A percentile compares a stretch with the other conserved stretches of the same genome.
These are phyloP conservation scores for Endothia cerciana DNA, from an alignment of 2,329 filamentous ascomycete species.

Conservation along the genomic window DNA sequence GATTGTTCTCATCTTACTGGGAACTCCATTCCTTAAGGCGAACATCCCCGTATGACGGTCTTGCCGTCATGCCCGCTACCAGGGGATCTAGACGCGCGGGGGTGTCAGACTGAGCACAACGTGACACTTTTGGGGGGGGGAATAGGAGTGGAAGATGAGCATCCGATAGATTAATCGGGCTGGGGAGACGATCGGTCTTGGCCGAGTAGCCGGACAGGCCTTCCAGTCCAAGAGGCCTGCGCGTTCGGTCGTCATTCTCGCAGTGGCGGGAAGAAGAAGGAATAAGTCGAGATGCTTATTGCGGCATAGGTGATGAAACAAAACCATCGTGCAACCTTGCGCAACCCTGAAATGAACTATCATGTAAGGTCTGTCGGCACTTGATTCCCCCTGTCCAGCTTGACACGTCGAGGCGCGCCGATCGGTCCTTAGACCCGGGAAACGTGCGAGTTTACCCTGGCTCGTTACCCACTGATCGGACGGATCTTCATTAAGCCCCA, in stretches of 20 bases:
- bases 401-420: not conserved
- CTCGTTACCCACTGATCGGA: not conserved
- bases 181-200: not conserved
- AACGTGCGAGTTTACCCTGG: not conserved
- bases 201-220: not conserved
- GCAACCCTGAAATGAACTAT: not conserved
- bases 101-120: not conserved
- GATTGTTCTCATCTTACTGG: not conserved
- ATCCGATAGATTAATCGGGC: constrained; percentile 20
- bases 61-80: not conserved
- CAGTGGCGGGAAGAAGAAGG: not conserved
- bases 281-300: not conserved
- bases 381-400: not conserved
- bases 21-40: not conserved
- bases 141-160: constrained; percentile 10
- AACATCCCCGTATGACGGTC: not conserved
- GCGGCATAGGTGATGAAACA: not conserved
- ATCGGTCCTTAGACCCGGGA: not conserved
- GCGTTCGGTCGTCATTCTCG: not conserved
- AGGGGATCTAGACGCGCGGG: not conserved
- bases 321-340: not conserved
- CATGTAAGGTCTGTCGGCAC: not conserved
- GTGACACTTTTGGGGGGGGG: not conserved
- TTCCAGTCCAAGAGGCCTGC: not conserved
- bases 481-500: not conserved